These are phyloP conservation scores for Tillandsia leiboldiana DNA, from an alignment of 176 grass and related monocot genomes.

Conservation along the genomic window DNA sequence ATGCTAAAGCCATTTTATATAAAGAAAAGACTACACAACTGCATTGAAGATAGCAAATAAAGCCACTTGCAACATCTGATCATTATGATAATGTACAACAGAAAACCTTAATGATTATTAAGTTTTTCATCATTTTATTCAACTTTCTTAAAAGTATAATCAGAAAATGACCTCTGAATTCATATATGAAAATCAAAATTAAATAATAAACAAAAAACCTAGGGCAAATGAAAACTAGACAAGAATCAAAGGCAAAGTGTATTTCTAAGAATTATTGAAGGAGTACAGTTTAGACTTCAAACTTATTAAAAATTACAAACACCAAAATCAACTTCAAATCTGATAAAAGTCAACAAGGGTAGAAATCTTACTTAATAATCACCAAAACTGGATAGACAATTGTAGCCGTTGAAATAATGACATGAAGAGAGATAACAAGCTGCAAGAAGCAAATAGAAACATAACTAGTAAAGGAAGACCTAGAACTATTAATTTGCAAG, in stretches of 20 bases:
- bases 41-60: too few relatives aligned
- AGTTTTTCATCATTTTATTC: too few relatives aligned
- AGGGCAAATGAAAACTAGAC: neutral
- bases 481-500: neutral
- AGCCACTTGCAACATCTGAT: too few relatives aligned
- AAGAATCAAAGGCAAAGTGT: neutral
- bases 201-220: too few relatives aligned
- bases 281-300: neutral
- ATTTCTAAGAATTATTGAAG: too few relatives aligned
- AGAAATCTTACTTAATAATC: conserved; percentile 77
- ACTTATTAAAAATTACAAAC: conserved; percentile 2
- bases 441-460: conserved; percentile 43
- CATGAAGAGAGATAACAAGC: conserved; percentile 64
- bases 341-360: neutral
- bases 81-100: too few relatives aligned
- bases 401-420: conserved; percentile 58
- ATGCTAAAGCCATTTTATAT: too few relatives aligned
- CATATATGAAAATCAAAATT: too few relatives aligned
- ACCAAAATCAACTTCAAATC: neutral
- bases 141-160: too few relatives aligned
- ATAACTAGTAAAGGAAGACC: neutral
- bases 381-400: conserved; percentile 73
- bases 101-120: too few relatives aligned
- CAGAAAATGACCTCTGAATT: too few relatives aligned
- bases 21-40: too few relatives aligned